Conservation (phyloP, 345 rosid genomes). For the Citrus sp. region DNA sequence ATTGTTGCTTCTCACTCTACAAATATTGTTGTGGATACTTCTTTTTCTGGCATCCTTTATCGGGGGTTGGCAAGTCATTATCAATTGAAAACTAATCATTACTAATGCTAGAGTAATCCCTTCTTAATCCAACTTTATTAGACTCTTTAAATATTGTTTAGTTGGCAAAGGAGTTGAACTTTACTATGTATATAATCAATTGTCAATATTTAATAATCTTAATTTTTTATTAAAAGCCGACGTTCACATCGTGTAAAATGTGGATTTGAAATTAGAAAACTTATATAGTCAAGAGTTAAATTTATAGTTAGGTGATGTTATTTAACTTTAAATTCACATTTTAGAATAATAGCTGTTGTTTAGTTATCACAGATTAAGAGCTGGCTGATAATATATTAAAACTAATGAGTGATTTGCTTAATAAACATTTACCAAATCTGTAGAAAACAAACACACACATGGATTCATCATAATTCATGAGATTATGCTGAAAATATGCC, state of each 20-base stretch:
- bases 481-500: background rate
- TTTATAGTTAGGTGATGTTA: too few species aligned
- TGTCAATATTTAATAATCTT: background rate
- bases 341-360: too few species aligned
- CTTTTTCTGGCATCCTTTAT: slow-evolving; percentile 3
- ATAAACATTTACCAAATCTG: background rate
- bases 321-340: too few species aligned
- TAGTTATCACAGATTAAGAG: too few species aligned
- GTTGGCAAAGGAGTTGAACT: background rate
- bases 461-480: background rate
- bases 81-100: slow-evolving; percentile 12
- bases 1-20: slow-evolving; percentile 19
- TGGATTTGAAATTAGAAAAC: too few species aligned
- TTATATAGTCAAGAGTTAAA: too few species aligned
- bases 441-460: background rate
- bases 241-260: too few species aligned
- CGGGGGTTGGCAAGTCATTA: slow-evolving; percentile 19
- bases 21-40: background rate
- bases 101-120: background rate
- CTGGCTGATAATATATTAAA: background rate
- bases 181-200: background rate
- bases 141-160: background rate
- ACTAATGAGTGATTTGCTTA: background rate
- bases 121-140: slow-evolving; percentile 1
- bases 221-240: too few species aligned